These are phyloP conservation scores for Chaetomiaceae sp. DNA, from an alignment of 2,329 filamentous ascomycete genomes.

Conservation along the genomic window DNA sequence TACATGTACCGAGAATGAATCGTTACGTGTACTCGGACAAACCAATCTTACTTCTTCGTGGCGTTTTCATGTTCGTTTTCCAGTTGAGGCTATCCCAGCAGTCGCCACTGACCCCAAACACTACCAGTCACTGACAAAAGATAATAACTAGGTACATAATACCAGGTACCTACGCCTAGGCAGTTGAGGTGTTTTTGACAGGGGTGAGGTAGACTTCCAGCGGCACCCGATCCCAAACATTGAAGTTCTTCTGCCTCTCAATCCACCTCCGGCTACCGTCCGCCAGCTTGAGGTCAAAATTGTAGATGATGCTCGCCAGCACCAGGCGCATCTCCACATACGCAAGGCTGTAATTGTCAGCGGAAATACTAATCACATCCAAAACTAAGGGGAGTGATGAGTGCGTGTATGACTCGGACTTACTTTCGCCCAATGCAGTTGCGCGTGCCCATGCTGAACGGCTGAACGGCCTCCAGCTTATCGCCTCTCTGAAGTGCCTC, in stretches of 20 bases:
- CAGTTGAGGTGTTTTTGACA: too few relatives aligned
- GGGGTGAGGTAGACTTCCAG: constrained; percentile 7
- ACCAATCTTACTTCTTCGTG: too few relatives aligned
- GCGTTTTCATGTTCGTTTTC: too few relatives aligned
- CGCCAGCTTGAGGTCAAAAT: constrained; percentile 40
- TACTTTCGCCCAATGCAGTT: constrained; percentile 40
- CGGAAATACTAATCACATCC: too few relatives aligned
- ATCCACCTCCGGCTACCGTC: constrained; percentile 34
- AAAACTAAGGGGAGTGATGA: not conserved
- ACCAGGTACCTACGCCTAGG: too few relatives aligned
- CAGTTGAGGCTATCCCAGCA: too few relatives aligned
- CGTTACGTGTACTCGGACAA: too few relatives aligned
- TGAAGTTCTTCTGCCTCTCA: constrained; percentile 21
- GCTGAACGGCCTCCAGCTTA: constrained; percentile 30
- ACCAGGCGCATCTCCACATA: constrained; percentile 46
- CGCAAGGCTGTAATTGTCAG: constrained; percentile 30
- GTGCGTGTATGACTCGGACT: constrained; percentile 7
- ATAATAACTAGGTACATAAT: too few relatives aligned
- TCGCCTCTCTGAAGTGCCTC: constrained; percentile 25
- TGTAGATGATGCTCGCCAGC: constrained; percentile 39
- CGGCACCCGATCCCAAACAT: constrained; percentile 8
- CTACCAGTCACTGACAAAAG: too few relatives aligned
- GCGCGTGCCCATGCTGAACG: constrained; percentile 36
- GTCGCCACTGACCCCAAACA: too few relatives aligned
- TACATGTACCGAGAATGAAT: too few relatives aligned